Evolutionary conservation across 2,329 filamentous ascomycete genomes (phyloP), one percentile per base, ranked within the genome.

Genomic region (Colletotrichum lindemuthianum): DNA sequence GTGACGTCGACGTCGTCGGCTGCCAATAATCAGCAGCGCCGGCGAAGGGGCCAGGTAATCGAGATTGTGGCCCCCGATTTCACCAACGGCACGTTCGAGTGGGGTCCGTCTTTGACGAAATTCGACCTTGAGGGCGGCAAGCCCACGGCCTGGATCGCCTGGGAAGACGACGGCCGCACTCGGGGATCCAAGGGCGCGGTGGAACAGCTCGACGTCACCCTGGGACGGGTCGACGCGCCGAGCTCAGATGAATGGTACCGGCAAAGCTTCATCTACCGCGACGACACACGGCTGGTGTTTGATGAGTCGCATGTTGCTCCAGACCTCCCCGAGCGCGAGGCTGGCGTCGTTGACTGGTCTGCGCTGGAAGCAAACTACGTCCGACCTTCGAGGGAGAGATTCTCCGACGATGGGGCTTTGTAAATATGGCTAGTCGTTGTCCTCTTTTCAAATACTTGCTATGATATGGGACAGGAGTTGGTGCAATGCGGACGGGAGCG

Each of bases 301-400:
- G 67, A 68, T 32, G 66, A 67, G 6, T 15, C 54, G 6, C 66
- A 58, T 37, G 15, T 24, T 10, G 45, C 51, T 34, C 59, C 66
- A 2, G 40, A 52, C 16, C 48, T 68, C 47, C 43, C 43, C 15
- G 57, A 67, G 41, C 61, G 65, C 36, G 39, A 52, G 15, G 53
- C 55, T 12, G 67, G 65, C 3, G 61, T 60, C 33, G 65, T 68
- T 13, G 61, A 68, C 58, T 66, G 65, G 67, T 53, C 56, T 41
- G 65, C 65, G 34, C 48, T 68, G 67, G 60, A 67, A 60, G 63
- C 59, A 48, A 68, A 67, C 58, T 68, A 68, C 47, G 60, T 40
- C 44, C 50, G 15, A 36, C 51, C 61, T 11, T 50, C 57, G 37
- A 32, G 13, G 6, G 60, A 56, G 24, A 58, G 51, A 53, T 59